Conservation (phyloP, 306 rosid genomes). For the Luffa aegyptiaca region DNA sequence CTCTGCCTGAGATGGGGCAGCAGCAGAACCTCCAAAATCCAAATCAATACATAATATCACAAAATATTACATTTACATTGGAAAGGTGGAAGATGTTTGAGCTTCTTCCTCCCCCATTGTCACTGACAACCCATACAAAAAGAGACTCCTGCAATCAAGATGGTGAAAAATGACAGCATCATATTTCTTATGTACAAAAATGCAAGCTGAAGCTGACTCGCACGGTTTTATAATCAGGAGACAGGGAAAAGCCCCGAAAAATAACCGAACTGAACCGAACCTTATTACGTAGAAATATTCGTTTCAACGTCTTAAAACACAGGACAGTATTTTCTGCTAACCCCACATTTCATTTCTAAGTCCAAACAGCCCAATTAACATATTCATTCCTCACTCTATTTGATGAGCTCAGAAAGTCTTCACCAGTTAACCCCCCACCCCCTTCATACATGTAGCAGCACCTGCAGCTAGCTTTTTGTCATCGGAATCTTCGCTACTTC, state of each 20-base stretch:
- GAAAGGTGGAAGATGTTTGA: not conserved
- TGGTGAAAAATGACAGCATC: not conserved
- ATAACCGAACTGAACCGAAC: not conserved
- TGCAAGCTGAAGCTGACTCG: constrained; percentile 5
- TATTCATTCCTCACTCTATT: not conserved
- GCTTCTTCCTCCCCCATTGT: constrained; percentile 1
- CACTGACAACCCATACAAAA: not conserved
- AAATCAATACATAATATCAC: not conserved
- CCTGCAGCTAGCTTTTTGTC: constrained; percentile 1
- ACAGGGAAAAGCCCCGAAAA: not conserved
- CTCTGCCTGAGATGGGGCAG: not conserved
- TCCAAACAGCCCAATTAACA: constrained; percentile 4
- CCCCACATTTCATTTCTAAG: not conserved
- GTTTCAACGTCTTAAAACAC: constrained; percentile 9
- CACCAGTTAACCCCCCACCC: not conserved
- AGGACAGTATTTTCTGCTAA: constrained; percentile 6
- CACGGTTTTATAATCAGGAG: constrained; percentile 4
- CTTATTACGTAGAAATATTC: not conserved
- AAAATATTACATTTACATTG: constrained; percentile 1
- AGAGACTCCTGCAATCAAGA: not conserved
- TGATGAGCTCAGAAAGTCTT: not conserved
- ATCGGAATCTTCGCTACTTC: not conserved
- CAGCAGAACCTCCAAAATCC: not conserved
- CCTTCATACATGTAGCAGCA: not conserved
- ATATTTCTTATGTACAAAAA: constrained; percentile 3